Base-by-base conservation (phyloP, 2,329 filamentous ascomycete genomes). In the Colletotrichum lindemuthianum region DNA sequence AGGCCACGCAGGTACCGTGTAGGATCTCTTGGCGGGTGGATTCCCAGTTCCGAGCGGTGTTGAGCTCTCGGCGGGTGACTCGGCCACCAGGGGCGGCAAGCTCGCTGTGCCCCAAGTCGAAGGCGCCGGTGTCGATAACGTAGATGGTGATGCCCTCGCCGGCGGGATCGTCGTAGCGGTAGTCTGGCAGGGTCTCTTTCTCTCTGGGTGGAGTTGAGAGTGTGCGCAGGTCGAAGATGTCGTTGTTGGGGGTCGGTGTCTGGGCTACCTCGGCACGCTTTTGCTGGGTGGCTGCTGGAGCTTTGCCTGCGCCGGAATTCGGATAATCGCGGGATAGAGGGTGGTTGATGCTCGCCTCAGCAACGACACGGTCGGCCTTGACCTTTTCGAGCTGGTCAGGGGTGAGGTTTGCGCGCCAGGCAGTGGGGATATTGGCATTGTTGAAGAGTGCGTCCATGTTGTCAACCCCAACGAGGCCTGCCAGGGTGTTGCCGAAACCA, bases 101-200 rank as follows among this genome's bases (percentile, higher is more conserved):
- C 32, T 58, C 54, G 9, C n/a, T 37, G 16, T 58, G 45, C 6
- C 36, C 13, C 45, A 58, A 41, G 45, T 33, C 55, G 4, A 58
- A 58, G 4, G 55, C 36, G 37, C 45, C 55, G 12, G 37, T 43
- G 11, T 58, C 55, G 8, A 58, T 10, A 3, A 58, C 45, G 15
- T 58, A 58, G 3, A 58, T n/a, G n/a, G 55, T 58, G 8, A 58
- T 50, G 7, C 55, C 55, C 5, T 50, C 16, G 37, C 55, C 55
- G 8, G 55, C 55, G 3, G 50, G n/a, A 2, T 58, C 55, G 2
- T 58, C 55, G n/a, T 50, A 58, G 34, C 55, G 34, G 6, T 58
- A 58, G 37, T 58, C 34, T 1, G 55, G 55, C 2, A 58, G 45
- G 4, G 24, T 2, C 3, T 24, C 45, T 8, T 50, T 50, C 5